Evolutionary conservation across 139 green algal genomes (phyloP), one percentile per base, ranked within the genome.

Genomic region (Yamagishiella unicocca): DNA sequence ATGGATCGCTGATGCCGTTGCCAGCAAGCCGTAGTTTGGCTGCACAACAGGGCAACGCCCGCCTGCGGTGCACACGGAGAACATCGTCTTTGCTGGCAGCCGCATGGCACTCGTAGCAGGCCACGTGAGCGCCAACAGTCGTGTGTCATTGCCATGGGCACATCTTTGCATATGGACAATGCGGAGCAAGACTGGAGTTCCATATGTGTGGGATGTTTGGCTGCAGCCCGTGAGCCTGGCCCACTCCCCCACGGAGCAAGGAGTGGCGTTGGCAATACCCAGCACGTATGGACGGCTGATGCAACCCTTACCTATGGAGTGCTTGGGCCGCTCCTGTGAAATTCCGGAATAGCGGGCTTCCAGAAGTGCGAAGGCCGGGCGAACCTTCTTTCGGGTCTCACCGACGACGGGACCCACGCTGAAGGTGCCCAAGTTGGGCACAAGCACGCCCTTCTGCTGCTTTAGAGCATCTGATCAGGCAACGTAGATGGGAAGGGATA

Each of bases 381-480:
- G 61, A 27, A 92, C 89, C 31, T 93, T 92, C 66, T 92, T 92
- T 42, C 87, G 85, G 0, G 68, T 61, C 43, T 93, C 90, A 2
- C 92, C 92, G 12, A 93, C 84, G 6, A 92, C 84, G 10, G 90
- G 90, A 1, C 90, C 90, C 5, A 93, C 90, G 17, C 33, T 75
- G 54, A 95, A 93, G 55, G 80, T 93, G 31, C 92, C 92, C 17
- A 95, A 77, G 66, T 90, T 89, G 37, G 92, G 90, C 42, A 95
- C 71, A 33, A 95, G 84, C 33, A 95, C 92, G 14, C 92, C 92
- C 84, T 91, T 85, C 40, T 86, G 80, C 35, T 86, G 80, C 42
- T 77, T 86, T 22, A 86, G 33, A 0, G 80, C 43, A 53, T 86
- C 80, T 86, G 42, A 24, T n/a, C n/a, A n/a, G n/a, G n/a, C n/a